Conservation (phyloP, 1,284 basidiomycete species). For the Tremellales sp. region DNA sequence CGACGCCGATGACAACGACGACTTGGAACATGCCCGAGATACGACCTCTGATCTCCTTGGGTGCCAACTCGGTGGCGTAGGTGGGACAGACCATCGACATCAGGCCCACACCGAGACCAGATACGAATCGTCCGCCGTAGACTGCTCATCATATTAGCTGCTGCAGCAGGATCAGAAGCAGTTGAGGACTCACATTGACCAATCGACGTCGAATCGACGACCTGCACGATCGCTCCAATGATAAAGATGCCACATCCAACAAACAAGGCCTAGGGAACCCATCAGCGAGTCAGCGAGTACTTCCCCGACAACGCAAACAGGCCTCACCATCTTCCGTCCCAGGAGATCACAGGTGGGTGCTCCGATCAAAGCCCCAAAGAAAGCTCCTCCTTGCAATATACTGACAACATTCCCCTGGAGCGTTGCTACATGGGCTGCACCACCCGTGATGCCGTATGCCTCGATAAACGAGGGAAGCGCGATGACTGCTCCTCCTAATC, state of each 20-base stretch:
- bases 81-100: slow-evolving; percentile 61
- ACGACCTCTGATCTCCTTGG: slow-evolving; percentile 64
- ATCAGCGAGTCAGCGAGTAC: not conserved
- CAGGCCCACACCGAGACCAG: slow-evolving; percentile 61
- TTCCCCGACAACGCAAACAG: not conserved
- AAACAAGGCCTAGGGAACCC: slow-evolving; percentile 60
- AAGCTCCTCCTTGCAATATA: slow-evolving; percentile 59
- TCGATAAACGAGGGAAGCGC: slow-evolving; percentile 59
- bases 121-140: slow-evolving; percentile 69
- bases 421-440: slow-evolving; percentile 22
- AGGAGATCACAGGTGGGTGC: slow-evolving; percentile 45
- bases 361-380: slow-evolving; percentile 69
- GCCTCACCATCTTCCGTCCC: slow-evolving; percentile 37
- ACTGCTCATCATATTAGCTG: slow-evolving; percentile 46
- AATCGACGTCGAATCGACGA: slow-evolving; percentile 24
- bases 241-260: slow-evolving; percentile 60
- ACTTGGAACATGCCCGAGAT: slow-evolving; percentile 70
- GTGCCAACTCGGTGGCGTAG: slow-evolving; percentile 72
- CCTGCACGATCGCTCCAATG: slow-evolving; percentile 61
- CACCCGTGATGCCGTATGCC: slow-evolving; percentile 60
- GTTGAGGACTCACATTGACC: slow-evolving; percentile 10
- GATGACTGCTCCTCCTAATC: slow-evolving; percentile 50
- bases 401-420: slow-evolving; percentile 59
- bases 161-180: slow-evolving; percentile 3
- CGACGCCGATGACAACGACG: slow-evolving; percentile 57